A percentile compares a stretch with the other conserved stretches of the same genome.
phyloP scores from a whole-genome alignment of 208 protist genomes.

The Wallacemonas collosoma region DNA sequence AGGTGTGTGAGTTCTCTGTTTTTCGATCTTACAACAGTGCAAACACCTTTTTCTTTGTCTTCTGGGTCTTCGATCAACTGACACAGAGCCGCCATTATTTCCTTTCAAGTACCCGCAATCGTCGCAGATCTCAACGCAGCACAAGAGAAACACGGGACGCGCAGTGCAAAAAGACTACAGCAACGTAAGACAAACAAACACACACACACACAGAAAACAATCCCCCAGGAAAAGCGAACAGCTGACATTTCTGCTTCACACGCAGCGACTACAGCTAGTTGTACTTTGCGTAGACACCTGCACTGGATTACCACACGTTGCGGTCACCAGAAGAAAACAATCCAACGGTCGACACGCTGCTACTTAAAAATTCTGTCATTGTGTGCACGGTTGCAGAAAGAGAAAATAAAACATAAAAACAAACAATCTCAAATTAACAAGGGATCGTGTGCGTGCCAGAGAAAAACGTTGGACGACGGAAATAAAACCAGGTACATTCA shows the following conservation, averaged over 20 bases:
- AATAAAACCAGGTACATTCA: not conserved
- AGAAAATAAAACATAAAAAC: slow-evolving; percentile 15
- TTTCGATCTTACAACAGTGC: slow-evolving; percentile 2
- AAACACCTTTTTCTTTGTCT: slow-evolving; percentile 19
- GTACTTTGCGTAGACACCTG: too few species aligned
- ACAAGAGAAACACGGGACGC: not conserved
- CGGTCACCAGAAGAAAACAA: not conserved
- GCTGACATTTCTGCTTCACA: too few species aligned
- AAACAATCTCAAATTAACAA: not conserved
- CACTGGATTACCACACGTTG: not conserved
- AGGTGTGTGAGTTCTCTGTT: not conserved
- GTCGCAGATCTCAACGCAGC: slow-evolving; percentile 3
- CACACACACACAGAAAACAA: too few species aligned
- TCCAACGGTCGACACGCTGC: too few species aligned
- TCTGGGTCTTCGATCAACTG: slow-evolving; percentile 6
- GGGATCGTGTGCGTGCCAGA: too few species aligned
- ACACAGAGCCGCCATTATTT: not conserved
- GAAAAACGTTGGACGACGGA: too few species aligned
- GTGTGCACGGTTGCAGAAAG: not conserved
- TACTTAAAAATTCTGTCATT: not conserved
- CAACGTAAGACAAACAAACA: too few species aligned
- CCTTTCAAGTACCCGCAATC: slow-evolving; percentile 1
- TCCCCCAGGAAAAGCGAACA: too few species aligned
- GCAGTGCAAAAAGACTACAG: too few species aligned
- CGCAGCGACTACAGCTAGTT: too few species aligned